Percentiles rank a stretch among this genome's conserved stretches.
Evolutionary conservation across 306 rosid species (phyloP).

Genomic region (Ceratonia siliqua): DNA sequence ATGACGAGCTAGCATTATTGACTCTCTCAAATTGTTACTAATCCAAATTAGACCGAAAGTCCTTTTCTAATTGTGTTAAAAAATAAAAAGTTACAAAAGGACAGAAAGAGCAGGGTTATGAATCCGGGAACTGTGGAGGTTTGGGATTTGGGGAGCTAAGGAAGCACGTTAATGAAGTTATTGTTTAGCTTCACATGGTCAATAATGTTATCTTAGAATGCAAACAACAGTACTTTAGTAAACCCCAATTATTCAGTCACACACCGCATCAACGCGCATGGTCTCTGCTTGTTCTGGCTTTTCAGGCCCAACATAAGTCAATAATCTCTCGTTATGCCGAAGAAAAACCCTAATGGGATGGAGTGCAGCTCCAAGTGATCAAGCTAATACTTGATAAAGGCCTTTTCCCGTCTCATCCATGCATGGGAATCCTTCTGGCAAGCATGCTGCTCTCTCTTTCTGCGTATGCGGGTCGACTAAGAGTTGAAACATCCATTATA

Average conservation of each 20-base stretch:
- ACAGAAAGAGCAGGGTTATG: background rate
- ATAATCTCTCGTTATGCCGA: background rate
- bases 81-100: background rate
- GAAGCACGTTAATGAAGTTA: background rate
- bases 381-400: constrained; percentile 4
- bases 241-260: constrained; percentile 20
- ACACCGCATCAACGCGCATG: constrained; percentile 36
- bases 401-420: constrained; percentile 1
- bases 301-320: background rate
- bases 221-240: background rate
- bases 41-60: background rate
- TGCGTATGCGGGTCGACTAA: background rate
- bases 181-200: constrained; percentile 14
- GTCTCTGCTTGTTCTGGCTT: constrained; percentile 19
- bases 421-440: constrained; percentile 12
- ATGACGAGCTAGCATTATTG: background rate
- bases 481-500: constrained; percentile 40
- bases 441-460: constrained; percentile 17
- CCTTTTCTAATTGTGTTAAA: background rate
- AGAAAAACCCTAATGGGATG: background rate
- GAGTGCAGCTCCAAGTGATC: constrained; percentile 8
- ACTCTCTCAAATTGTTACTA: background rate
- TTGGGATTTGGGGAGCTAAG: constrained; percentile 19
- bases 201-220: constrained; percentile 12
- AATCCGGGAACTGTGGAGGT: constrained; percentile 23